A percentile compares a stretch with the other conserved stretches of the same genome.
phyloP scores from a whole-genome alignment of 305 asterid species.

The Fraxinus dipetala region DNA sequence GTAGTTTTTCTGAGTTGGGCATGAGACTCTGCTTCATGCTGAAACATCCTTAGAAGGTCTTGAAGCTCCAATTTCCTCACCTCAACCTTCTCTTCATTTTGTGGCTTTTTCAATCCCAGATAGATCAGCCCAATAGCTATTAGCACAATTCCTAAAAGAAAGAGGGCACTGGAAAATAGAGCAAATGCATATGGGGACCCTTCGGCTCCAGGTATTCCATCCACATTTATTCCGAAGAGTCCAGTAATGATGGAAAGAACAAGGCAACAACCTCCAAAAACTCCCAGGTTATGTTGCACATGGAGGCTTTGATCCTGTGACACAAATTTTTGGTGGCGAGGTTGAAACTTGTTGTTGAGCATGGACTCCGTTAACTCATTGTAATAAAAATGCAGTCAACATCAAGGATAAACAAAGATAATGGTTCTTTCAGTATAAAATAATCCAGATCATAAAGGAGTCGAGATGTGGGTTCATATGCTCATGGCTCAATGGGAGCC shows the following conservation, averaged over 20 bases:
- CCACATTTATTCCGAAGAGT: constrained; percentile 48
- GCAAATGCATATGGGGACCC: constrained; percentile 41
- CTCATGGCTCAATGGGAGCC: background rate
- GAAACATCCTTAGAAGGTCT: constrained; percentile 42
- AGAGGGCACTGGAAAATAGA: constrained; percentile 32
- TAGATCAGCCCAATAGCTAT: constrained; percentile 42
- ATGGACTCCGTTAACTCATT: background rate
- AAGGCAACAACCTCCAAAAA: constrained; percentile 50
- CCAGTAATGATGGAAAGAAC: constrained; percentile 45
- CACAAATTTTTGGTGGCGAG: background rate
- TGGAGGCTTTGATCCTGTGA: constrained; percentile 46
- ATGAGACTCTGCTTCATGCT: constrained; percentile 50
- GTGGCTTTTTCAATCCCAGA: constrained; percentile 39
- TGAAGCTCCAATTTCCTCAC: constrained; percentile 47
- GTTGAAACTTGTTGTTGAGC: background rate
- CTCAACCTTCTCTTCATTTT: constrained; percentile 40
- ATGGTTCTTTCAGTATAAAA: background rate
- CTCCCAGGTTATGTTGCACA: constrained; percentile 51
- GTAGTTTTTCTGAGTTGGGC: constrained; percentile 45
- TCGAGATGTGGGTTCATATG: background rate
- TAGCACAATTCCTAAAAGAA: constrained; percentile 37
- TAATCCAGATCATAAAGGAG: background rate
- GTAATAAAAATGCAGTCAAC: background rate
- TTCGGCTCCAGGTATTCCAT: constrained; percentile 43
- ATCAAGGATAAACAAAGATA: background rate